These are phyloP conservation scores for Fusarium sp. DNA, from an alignment of 2,329 filamentous ascomycete genomes.

Conservation along the genomic window DNA sequence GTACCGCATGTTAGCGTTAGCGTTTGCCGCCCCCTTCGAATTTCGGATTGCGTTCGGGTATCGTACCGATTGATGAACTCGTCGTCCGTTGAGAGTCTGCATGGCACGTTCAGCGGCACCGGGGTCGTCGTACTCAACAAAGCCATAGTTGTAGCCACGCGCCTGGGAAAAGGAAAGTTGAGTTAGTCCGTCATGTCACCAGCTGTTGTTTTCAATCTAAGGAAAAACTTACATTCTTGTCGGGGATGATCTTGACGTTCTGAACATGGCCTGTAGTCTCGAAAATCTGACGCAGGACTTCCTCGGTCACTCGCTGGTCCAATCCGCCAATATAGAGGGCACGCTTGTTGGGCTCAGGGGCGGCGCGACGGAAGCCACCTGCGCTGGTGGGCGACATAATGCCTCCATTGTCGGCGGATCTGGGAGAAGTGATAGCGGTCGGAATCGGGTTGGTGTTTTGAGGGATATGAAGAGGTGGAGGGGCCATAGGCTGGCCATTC, in stretches of 20 bases:
- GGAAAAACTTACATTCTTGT: conserved; percentile 90
- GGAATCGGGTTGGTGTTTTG: conserved; percentile 97
- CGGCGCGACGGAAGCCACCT: conserved; percentile 86
- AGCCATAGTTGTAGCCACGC: conserved; percentile 99
- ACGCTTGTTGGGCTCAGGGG: conserved; percentile 98
- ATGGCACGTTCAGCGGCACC: conserved; percentile 96
- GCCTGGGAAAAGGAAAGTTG: conserved; percentile 65
- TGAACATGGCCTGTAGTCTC: conserved; percentile 98
- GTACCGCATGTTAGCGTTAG: conserved; percentile 43
- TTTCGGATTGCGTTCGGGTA: not conserved
- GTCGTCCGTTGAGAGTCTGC: conserved; percentile 93
- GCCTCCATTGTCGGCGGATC: conserved; percentile 73
- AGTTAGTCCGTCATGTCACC: conserved; percentile 39
- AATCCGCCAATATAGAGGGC: conserved; percentile 95
- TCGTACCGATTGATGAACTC: conserved; percentile 90
- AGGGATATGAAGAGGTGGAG: conserved; percentile 91
- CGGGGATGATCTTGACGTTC: conserved; percentile 99
- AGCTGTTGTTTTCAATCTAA: not conserved
- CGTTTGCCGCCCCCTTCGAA: conserved; percentile 8
- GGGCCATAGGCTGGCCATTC: conserved; percentile 82
- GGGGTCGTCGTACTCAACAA: conserved; percentile 98
- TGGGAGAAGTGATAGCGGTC: conserved; percentile 88
- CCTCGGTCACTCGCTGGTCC: conserved; percentile 94
- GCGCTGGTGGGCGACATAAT: conserved; percentile 89
- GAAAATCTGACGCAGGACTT: conserved; percentile 96